Conservation (phyloP, 1,284 basidiomycete species). For the Puccinia hordei region DNA sequence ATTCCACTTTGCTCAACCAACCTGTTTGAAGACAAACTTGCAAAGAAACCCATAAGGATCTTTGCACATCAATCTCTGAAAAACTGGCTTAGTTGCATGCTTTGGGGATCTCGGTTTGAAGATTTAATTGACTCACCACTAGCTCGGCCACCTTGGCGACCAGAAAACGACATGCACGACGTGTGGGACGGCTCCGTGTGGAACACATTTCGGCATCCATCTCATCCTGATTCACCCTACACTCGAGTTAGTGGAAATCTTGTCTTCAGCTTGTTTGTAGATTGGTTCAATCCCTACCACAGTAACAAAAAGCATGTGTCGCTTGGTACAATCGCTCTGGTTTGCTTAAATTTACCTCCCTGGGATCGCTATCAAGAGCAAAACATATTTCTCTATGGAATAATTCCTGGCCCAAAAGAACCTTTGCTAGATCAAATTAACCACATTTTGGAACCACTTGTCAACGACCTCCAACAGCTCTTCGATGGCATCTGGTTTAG, state of each 20-base stretch:
- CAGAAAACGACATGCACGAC: not conserved
- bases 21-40: not conserved
- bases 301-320: not conserved
- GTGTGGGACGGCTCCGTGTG: too few relatives aligned
- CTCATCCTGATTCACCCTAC: not conserved
- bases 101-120: conserved; percentile 8
- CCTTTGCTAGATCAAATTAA: conserved; percentile 17
- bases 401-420: conserved; percentile 7
- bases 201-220: not conserved
- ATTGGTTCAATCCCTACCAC: conserved; percentile 40
- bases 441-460: conserved; percentile 21
- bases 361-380: conserved; percentile 15
- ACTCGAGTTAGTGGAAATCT: conserved; percentile 27
- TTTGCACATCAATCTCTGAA: conserved; percentile 21
- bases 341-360: conserved; percentile 38
- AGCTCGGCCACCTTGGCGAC: conserved; percentile 11
- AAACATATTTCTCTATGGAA: conserved; percentile 37
- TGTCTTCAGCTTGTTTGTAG: conserved; percentile 29
- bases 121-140: conserved; percentile 10
- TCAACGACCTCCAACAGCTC: conserved; percentile 9
- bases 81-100: conserved; percentile 5
- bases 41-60: not conserved
- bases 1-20: conserved; percentile 15
- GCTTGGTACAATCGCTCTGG: conserved; percentile 20
- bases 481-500: conserved; percentile 27